Base-by-base conservation (phyloP, 805 yeast species). In the Candida dajiaensis region DNA sequence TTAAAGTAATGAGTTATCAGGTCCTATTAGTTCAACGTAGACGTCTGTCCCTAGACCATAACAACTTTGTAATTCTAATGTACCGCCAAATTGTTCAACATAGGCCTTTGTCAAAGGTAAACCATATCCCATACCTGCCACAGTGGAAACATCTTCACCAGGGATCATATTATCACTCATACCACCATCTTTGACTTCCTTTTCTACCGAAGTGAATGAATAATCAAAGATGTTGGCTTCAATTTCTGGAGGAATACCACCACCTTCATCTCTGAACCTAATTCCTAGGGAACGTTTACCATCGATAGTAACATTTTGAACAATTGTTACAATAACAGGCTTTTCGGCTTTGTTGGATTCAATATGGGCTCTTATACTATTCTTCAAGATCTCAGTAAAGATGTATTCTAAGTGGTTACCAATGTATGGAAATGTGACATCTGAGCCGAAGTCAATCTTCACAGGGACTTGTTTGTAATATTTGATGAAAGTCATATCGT, bases 71-170 rank as follows among this genome's bases (percentile, higher is more conserved):
- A 87, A 70, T 49, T 80, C 80, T 43, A 87, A 71, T 40, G 70
- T 71, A 2, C 94, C 94, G 38, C 83, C 84, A 61, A 85, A 84
- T 60, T 83, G 73, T 57, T 81, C 85, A 26, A 84, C 80, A 56
- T 85, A 85, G 0, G 88, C 84, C 55, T 79, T 70, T 50, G 90
- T 85, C 51, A 92, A 69, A 7, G 98, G 98, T 46, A 92, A 66
- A 0, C 99, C 99, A 61, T 89, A 92, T 0, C 98, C 98, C 86
- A 94, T 85, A 0, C 99, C 99, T 0, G 97, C 96, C 31, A 92
- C 77, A 20, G 74, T 73, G 40, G 73, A 71, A 1, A 86, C 84
- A 2, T 83, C 83, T 21, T 75, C 73, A 2, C 89, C 90, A 0
- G 89, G 90, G 29, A 85, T 81, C 25, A 77, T 77, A 56, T 85